Conservation (phyloP, 345 rosid genomes). For the Euphorbia tirucalli region DNA sequence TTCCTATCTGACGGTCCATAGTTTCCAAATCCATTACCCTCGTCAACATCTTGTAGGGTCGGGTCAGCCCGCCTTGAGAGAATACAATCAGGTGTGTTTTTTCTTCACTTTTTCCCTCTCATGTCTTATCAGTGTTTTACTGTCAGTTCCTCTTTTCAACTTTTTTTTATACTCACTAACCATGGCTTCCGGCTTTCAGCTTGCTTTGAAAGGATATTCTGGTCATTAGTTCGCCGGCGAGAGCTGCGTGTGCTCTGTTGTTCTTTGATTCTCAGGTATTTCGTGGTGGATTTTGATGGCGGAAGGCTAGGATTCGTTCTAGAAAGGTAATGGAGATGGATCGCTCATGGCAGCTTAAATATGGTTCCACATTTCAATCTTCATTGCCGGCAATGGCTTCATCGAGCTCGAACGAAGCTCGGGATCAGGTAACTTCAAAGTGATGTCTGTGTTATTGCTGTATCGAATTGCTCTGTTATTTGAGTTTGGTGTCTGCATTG, state of each 20-base stretch:
- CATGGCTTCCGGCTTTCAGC: not conserved
- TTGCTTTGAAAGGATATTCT: too few species aligned
- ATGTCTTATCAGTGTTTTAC: not conserved
- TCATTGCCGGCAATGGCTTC: slow-evolving; percentile 25
- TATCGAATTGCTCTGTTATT: not conserved
- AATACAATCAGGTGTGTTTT: too few species aligned
- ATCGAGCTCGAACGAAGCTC: slow-evolving; percentile 33
- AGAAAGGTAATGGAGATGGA: slow-evolving; percentile 7
- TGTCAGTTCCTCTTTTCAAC: slow-evolving; percentile 8
- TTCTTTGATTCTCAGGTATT: too few species aligned
- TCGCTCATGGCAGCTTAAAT: too few species aligned
- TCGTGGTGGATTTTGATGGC: slow-evolving; percentile 20
- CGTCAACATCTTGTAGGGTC: slow-evolving; percentile 31
- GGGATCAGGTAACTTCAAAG: slow-evolving; percentile 28
- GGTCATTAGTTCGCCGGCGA: not conserved
- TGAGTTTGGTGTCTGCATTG: not conserved
- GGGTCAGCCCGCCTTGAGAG: too few species aligned
- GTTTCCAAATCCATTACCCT: slow-evolving; percentile 11
- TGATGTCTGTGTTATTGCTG: slow-evolving; percentile 1
- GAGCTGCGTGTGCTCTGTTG: not conserved
- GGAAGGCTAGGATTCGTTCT: slow-evolving; percentile 23
- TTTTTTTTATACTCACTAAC: too few species aligned
- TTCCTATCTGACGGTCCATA: slow-evolving; percentile 11
- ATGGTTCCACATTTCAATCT: slow-evolving; percentile 33
- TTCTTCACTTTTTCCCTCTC: not conserved